Conservation (phyloP, 192 early-diverging fungal species). For the Coemansia erecta region DNA sequence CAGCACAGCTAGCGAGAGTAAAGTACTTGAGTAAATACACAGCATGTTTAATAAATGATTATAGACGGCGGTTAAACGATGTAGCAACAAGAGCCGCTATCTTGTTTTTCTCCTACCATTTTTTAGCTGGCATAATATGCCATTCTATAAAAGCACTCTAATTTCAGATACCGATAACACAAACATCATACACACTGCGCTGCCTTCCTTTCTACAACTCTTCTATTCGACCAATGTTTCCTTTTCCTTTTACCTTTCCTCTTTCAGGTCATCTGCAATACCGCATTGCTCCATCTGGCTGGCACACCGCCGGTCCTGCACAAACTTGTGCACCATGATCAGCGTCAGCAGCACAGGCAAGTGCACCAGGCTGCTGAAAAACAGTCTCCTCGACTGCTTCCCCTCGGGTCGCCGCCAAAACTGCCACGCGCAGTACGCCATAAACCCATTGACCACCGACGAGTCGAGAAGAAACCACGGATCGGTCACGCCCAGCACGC, state of each 20-base stretch:
- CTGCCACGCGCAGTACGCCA: conserved; percentile 65
- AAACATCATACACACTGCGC: not conserved
- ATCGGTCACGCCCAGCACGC: conserved; percentile 73
- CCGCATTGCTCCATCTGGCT: no score
- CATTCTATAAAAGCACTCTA: not conserved
- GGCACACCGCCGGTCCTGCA: conserved; percentile 21
- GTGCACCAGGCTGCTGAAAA: conserved; percentile 90
- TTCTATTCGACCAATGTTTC: not conserved
- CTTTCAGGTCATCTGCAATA: not conserved
- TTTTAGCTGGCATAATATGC: no score
- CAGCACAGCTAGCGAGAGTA: no score
- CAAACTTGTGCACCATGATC: conserved; percentile 84
- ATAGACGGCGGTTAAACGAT: not conserved
- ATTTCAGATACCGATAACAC: no score
- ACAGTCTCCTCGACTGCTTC: conserved; percentile 80
- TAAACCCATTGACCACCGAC: conserved; percentile 70
- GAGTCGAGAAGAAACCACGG: conserved; percentile 75
- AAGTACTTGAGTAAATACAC: no score
- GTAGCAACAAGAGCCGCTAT: not conserved
- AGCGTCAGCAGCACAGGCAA: conserved; percentile 81
- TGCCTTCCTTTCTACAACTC: not conserved
- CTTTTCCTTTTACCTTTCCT: not conserved
- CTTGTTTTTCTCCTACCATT: no score
- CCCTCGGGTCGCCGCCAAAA: conserved; percentile 83
- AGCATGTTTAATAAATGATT: not conserved